Conservation (phyloP, 2,329 filamentous ascomycete species). For the Xylaria multiplex region DNA sequence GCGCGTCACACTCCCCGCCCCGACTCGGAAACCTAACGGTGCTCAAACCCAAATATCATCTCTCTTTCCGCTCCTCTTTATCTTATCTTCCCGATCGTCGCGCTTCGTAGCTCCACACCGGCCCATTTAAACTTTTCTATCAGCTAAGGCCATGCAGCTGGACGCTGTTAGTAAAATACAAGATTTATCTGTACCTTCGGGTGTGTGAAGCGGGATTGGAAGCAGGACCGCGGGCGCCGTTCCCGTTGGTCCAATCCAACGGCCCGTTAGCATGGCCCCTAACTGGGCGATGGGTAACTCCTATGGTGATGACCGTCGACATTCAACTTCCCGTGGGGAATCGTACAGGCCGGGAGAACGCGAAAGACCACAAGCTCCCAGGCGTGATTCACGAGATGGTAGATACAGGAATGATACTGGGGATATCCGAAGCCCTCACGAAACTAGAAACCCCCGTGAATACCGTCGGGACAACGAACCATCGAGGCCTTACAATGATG, state of each 20-base stretch:
- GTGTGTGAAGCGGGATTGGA: slow-evolving; percentile 18
- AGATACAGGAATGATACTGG: slow-evolving; percentile 9
- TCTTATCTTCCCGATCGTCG: neutral
- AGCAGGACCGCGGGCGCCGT: neutral
- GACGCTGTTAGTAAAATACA: slow-evolving; percentile 32
- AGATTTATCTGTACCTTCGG: slow-evolving; percentile 32
- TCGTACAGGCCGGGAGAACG: slow-evolving; percentile 38
- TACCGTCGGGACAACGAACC: slow-evolving; percentile 29
- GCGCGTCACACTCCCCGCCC: neutral
- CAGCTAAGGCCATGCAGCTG: slow-evolving; percentile 38
- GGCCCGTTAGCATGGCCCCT: slow-evolving; percentile 25
- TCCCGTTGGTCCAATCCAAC: slow-evolving; percentile 5
- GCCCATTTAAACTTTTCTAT: neutral
- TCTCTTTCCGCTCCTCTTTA: neutral
- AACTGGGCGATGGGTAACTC: slow-evolving; percentile 28
- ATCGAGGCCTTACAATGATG: slow-evolving; percentile 35
- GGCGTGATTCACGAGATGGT: slow-evolving; percentile 34
- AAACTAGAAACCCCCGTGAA: slow-evolving; percentile 24
- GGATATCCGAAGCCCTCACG: slow-evolving; percentile 18
- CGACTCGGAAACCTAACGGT: neutral
- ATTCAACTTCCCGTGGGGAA: slow-evolving; percentile 21
- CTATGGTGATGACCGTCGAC: slow-evolving; percentile 37
- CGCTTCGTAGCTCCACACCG: neutral
- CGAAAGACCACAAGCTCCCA: slow-evolving; percentile 36
- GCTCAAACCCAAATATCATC: neutral